Conservation (phyloP, 2,329 filamentous ascomycete genomes). For the Lachnellula hyalina region DNA sequence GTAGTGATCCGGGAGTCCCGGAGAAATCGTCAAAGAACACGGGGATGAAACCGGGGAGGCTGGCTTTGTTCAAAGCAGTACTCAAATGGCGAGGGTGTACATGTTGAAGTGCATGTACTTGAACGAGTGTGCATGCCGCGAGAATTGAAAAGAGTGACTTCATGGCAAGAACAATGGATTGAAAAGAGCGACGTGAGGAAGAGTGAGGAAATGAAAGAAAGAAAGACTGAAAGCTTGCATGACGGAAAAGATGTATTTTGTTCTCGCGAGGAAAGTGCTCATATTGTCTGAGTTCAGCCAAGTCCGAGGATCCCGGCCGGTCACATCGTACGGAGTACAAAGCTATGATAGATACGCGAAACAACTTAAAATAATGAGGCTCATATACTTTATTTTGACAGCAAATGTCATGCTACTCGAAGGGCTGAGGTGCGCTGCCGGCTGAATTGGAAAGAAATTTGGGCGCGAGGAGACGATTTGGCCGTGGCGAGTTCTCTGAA, state of each 20-base stretch:
- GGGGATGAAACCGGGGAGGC: conserved; percentile 5
- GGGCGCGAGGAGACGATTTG: no score
- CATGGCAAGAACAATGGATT: background rate
- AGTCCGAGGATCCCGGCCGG: background rate
- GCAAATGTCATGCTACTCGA: no score
- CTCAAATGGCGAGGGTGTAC: background rate
- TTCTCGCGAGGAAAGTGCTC: background rate
- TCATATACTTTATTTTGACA: no score
- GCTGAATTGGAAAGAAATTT: no score
- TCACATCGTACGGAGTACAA: background rate
- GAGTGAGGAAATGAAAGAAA: background rate
- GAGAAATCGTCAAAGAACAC: conserved; percentile 33
- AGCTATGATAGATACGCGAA: background rate
- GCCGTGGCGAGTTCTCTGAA: no score
- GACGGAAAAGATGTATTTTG: background rate
- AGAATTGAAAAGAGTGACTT: background rate
- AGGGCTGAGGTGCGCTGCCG: no score
- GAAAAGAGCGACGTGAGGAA: background rate
- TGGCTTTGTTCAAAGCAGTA: background rate
- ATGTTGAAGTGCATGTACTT: background rate
- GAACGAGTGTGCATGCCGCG: background rate
- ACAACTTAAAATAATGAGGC: background rate
- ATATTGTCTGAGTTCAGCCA: background rate
- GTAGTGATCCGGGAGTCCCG: conserved; percentile 29
- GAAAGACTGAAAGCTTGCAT: background rate